Percentiles rank a stretch among this genome's conserved stretches.
Evolutionary conservation across 495 filamentous ascomycete genomes (phyloP).

Genomic region (Schizothecium vesticola): DNA sequence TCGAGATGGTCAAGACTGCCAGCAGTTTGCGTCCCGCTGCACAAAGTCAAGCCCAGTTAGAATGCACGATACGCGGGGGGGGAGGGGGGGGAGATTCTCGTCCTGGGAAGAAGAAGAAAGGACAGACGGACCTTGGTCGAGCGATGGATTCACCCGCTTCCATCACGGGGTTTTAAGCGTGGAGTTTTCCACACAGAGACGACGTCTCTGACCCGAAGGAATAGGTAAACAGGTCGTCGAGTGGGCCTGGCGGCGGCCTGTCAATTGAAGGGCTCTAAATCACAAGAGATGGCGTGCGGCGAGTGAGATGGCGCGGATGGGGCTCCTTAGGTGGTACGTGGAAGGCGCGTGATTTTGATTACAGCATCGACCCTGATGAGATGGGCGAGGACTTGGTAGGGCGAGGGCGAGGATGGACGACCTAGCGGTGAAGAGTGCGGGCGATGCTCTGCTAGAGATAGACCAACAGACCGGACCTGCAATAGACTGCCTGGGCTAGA

Average conservation of each 20-base stretch:
- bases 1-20: constrained; percentile 30
- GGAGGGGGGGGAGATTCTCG: no score
- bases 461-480: not conserved
- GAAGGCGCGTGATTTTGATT: not conserved
- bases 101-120: not conserved
- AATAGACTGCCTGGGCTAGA: not conserved
- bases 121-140: constrained; percentile 41
- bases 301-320: constrained; percentile 3
- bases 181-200: constrained; percentile 10
- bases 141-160: constrained; percentile 45
- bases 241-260: not conserved
- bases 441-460: not conserved
- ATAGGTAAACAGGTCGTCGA: not conserved
- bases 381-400: not conserved
- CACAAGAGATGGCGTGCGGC: constrained; percentile 3
- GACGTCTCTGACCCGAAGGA: not conserved
- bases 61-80: not conserved
- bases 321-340: not conserved
- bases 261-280: constrained; percentile 5
- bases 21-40: constrained; percentile 30
- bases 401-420: not conserved
- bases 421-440: not conserved
- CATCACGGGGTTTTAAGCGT: constrained; percentile 41
- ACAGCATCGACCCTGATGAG: not conserved
- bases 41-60: constrained; percentile 12